Conservation (phyloP, 2,329 filamentous ascomycete species). For the Diaporthe velutina region DNA sequence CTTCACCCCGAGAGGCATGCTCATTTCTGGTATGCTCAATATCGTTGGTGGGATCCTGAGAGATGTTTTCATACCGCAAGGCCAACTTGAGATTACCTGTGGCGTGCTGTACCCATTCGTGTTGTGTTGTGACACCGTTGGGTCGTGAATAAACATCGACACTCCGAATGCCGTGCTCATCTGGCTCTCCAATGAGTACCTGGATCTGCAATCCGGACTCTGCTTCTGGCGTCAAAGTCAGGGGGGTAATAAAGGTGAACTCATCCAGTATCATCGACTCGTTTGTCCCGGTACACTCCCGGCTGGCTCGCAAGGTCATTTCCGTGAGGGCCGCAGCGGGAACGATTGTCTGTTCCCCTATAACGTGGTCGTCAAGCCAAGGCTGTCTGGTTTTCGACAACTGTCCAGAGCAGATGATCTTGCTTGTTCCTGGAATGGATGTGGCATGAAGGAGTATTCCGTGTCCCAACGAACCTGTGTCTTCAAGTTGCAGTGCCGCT, state of each 20-base stretch:
- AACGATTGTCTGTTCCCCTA: not conserved
- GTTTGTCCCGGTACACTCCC: not conserved
- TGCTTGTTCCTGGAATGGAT: not conserved
- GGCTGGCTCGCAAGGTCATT: not conserved
- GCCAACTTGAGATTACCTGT: not conserved
- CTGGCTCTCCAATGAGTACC: not conserved
- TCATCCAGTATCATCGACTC: not conserved
- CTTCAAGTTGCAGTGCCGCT: not conserved
- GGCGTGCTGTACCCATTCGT: conserved; percentile 10
- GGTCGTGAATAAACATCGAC: not conserved
- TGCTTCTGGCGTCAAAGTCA: not conserved
- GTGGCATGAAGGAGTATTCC: not conserved
- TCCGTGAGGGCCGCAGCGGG: not conserved
- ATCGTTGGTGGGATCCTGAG: too few species aligned
- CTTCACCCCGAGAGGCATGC: fast-evolving
- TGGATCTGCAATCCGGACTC: not conserved
- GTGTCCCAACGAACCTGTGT: not conserved
- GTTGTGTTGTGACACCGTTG: not conserved
- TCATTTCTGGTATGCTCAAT: fast-evolving
- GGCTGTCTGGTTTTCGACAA: not conserved
- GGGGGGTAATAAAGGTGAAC: not conserved
- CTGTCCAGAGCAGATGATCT: not conserved
- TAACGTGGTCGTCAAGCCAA: conserved; percentile 5
- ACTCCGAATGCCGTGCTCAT: not conserved
- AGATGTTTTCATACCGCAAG: too few species aligned